phyloP scores from a whole-genome alignment of 345 rosid genomes.

The Passiflora organensis region DNA sequence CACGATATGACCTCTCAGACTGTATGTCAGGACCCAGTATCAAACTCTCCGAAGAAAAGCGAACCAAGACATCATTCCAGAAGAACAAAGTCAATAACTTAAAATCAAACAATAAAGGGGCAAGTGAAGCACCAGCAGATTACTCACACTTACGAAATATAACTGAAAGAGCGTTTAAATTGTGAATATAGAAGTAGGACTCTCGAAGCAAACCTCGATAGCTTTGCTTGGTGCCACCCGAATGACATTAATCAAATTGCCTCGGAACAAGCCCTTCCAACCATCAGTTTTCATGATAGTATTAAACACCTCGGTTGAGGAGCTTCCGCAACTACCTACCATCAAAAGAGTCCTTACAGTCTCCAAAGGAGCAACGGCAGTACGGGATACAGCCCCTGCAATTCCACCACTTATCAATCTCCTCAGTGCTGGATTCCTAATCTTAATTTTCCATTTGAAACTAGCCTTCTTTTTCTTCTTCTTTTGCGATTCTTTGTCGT shows the following conservation, averaged over 20 bases:
- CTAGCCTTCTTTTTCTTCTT: slow-evolving; percentile 28
- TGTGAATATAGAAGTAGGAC: not conserved
- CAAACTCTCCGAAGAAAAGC: too few relatives aligned
- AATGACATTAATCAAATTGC: slow-evolving; percentile 84
- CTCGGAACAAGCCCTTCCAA: slow-evolving; percentile 89
- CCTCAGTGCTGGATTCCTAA: slow-evolving; percentile 68
- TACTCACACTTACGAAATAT: too few relatives aligned
- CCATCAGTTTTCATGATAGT: slow-evolving; percentile 82
- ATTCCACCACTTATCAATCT: slow-evolving; percentile 76
- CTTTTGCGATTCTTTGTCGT: slow-evolving; percentile 3
- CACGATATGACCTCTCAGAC: too few relatives aligned
- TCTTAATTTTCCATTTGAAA: slow-evolving; percentile 58
- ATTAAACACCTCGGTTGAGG: slow-evolving; percentile 55
- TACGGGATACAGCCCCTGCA: slow-evolving; percentile 82
- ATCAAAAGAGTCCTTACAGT: slow-evolving; percentile 89
- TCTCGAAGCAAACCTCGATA: slow-evolving; percentile 51
- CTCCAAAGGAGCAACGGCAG: slow-evolving; percentile 92
- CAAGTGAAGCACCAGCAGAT: too few relatives aligned
- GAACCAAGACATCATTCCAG: too few relatives aligned
- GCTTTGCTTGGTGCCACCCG: slow-evolving; percentile 94
- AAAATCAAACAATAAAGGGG: too few relatives aligned
- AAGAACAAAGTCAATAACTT: too few relatives aligned
- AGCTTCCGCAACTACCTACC: slow-evolving; percentile 85
- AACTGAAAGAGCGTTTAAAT: not conserved
- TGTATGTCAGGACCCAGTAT: too few relatives aligned